Evolutionary conservation across 192 early-diverging fungal genomes (phyloP).

Genomic region (Backusella circina): DNA sequence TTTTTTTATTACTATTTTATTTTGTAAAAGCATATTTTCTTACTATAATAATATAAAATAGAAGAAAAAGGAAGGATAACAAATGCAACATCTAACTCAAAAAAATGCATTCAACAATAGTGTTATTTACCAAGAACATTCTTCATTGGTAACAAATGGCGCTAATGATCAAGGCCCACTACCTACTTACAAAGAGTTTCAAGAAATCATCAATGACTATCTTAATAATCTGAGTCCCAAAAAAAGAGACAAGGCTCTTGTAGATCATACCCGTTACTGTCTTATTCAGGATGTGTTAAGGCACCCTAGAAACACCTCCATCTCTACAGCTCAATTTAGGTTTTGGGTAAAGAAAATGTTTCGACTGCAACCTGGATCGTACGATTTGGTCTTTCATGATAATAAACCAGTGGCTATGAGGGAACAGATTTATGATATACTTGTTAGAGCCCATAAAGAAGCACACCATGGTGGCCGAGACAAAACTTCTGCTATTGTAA

Average conservation of each 20-base stretch:
- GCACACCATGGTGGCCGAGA: constrained; percentile 51
- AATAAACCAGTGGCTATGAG: constrained; percentile 51
- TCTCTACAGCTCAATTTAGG: constrained; percentile 51
- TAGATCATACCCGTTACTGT: constrained; percentile 44
- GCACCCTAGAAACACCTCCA: constrained; percentile 46
- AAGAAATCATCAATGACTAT: constrained; percentile 39
- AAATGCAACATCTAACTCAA: background rate
- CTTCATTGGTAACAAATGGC: background rate
- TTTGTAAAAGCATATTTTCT: background rate
- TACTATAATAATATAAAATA: background rate
- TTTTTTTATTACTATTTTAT: background rate
- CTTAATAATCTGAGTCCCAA: constrained; percentile 45
- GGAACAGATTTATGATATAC: constrained; percentile 46
- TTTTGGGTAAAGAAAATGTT: constrained; percentile 60
- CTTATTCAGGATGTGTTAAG: constrained; percentile 46
- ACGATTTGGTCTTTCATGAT: constrained; percentile 43
- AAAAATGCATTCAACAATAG: background rate
- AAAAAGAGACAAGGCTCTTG: constrained; percentile 49
- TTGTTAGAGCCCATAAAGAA: constrained; percentile 44
- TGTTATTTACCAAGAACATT: background rate
- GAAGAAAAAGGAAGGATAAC: background rate
- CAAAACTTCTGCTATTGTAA: constrained; percentile 52
- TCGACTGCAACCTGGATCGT: constrained; percentile 30
- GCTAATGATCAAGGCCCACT: constrained; percentile 24
- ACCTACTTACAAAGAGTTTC: constrained; percentile 42